Conservation (phyloP, 441 rosid genomes). For the Gossypium trilobum region DNA sequence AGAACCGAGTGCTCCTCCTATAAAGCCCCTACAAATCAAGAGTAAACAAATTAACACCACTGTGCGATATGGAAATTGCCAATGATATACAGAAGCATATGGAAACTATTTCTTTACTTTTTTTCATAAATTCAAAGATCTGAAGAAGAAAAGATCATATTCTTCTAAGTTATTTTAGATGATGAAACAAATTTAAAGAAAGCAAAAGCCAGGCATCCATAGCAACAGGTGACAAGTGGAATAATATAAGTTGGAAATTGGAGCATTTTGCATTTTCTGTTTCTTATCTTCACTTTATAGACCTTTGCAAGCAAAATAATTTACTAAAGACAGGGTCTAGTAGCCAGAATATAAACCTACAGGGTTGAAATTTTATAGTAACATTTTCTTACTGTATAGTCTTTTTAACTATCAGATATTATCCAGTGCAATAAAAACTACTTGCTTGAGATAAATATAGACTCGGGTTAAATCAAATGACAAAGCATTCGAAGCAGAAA, state of each 20-base stretch:
- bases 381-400: not conserved
- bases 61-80: not conserved
- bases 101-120: not conserved
- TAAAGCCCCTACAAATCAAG: not conserved
- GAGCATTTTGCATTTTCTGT: no score
- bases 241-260: no score
- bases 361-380: not conserved
- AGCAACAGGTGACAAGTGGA: not conserved
- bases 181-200: not conserved
- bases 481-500: not conserved
- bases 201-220: not conserved
- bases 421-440: not conserved
- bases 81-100: not conserved
- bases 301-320: not conserved
- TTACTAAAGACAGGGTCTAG: not conserved
- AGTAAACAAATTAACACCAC: not conserved
- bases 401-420: not conserved
- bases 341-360: not conserved
- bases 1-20: not conserved
- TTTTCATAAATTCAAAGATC: not conserved
- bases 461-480: not conserved
- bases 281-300: not conserved
- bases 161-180: not conserved
- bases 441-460: not conserved
- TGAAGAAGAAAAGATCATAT: not conserved